Evolutionary conservation across 1,284 basidiomycete species (phyloP), one percentile per base, ranked within the genome.

Genomic region (Moniliella sp.): DNA sequence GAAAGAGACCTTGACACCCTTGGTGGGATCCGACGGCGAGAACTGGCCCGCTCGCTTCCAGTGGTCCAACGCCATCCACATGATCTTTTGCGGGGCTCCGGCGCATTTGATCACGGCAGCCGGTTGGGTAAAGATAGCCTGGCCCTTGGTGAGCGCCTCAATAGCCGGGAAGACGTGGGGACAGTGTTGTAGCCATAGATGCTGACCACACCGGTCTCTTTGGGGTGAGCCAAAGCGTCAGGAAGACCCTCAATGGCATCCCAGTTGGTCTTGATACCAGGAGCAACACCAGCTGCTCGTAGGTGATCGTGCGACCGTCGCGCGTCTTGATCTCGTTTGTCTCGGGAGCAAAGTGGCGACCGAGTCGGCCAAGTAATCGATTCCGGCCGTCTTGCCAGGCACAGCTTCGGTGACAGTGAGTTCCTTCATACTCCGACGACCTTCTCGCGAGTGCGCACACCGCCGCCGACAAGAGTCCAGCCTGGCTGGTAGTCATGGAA

Each of bases 41-140:
- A 43, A 49, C 12, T 50, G 36, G 1, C 46, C 48, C 2, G 25
- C 16, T 33, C 45, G 21, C 21, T 42, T 43, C 53, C 53, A 56
- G 37, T 47, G 37, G 37, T 56, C 47, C n/a, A 47, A 27, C 0
- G 50, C 51, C 11, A 53, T 29, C 50, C 49, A 58, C 55, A 55
- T 52, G 32, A 55, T 50, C 41, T 62, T 64, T 23, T 23, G 67
- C 41, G 64, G 64, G 15, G 64, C 83, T 62, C 88, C 88, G 33
- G 84, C 79, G 59, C 86, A 94, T 64, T 94, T 94, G 61, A 94
- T 72, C 15, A 82, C 66, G 14, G 86, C 83, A n/a, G 76, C 73
- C 17, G 86, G 88, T 61, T 94, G 88, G 0, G 88, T 94, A 65
- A 97, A 23, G 50, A 97, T 71, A 2, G 86, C 84, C 33, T 75